These are phyloP conservation scores for Volvox africanus DNA, from an alignment of 139 green algal genomes.

Conservation along the genomic window DNA sequence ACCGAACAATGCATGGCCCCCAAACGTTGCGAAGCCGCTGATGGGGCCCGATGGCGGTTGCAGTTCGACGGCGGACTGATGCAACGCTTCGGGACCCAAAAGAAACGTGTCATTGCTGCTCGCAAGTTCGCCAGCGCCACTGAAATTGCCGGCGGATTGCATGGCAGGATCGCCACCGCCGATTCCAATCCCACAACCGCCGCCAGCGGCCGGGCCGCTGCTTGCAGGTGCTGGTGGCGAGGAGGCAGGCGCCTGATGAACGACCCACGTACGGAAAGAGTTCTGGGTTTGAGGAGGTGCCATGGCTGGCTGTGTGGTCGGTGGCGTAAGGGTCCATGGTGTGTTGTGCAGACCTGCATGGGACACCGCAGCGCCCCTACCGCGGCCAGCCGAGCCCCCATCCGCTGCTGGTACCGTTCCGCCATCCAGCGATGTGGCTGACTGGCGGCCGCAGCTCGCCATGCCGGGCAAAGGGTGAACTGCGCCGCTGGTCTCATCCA, in stretches of 20 bases:
- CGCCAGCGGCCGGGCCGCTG: background rate
- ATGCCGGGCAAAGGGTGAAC: background rate
- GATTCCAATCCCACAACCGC: background rate
- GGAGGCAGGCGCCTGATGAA: background rate
- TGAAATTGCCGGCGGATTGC: too few species aligned
- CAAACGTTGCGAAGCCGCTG: background rate
- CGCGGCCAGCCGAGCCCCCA: background rate
- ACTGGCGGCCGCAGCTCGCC: background rate
- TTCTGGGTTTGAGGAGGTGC: background rate
- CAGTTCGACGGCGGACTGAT: background rate
- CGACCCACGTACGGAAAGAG: background rate
- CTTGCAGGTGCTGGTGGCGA: background rate
- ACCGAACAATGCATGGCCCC: background rate
- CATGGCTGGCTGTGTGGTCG: background rate
- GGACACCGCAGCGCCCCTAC: background rate
- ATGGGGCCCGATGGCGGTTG: background rate
- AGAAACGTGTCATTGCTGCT: background rate
- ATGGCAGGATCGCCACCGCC: background rate
- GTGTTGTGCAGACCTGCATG: background rate
- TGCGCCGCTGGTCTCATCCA: constrained; percentile 15
- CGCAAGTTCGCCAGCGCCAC: background rate
- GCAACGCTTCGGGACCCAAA: background rate
- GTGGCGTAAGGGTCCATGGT: background rate
- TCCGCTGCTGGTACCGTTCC: background rate
- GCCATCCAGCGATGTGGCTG: background rate